phyloP scores from a whole-genome alignment of 2,329 filamentous ascomycete genomes.

The Immersiporthe knoxdaviesiana region DNA sequence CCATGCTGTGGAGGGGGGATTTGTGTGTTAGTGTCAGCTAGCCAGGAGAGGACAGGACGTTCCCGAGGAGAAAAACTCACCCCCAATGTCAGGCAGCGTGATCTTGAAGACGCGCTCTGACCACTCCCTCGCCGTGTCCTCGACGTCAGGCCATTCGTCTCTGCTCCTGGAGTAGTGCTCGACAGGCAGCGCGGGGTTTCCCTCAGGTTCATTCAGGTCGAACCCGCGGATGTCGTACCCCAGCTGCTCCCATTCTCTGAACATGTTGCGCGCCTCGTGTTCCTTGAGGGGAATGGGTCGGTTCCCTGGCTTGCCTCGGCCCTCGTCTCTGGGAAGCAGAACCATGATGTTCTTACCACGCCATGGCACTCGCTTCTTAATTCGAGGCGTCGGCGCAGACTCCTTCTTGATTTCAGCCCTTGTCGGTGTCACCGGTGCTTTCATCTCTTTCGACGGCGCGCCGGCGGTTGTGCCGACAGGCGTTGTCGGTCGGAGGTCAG shows the following conservation, averaged over 20 bases:
- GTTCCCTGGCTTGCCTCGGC: conserved; percentile 61
- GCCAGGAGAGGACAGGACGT: not conserved
- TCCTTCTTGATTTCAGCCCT: conserved; percentile 42
- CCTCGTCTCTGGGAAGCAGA: conserved; percentile 68
- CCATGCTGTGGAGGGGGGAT: conserved; percentile 49
- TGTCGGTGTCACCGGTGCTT: conserved; percentile 34
- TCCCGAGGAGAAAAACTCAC: conserved; percentile 40
- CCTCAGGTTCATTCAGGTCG: conserved; percentile 59
- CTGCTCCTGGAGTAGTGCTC: conserved; percentile 64
- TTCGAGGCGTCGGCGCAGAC: conserved; percentile 53
- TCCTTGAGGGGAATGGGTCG: conserved; percentile 57
- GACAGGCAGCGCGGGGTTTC: conserved; percentile 41
- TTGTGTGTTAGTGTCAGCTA: conserved; percentile 29
- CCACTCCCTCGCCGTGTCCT: conserved; percentile 62
- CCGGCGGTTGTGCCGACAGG: conserved; percentile 19
- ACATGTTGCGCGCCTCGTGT: conserved; percentile 62
- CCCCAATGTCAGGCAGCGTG: conserved; percentile 70
- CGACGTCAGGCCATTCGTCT: conserved; percentile 66
- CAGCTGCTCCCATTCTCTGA: conserved; percentile 67
- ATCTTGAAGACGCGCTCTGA: conserved; percentile 60
- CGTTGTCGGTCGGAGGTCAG: conserved; percentile 21
- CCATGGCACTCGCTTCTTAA: conserved; percentile 75
- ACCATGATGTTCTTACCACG: conserved; percentile 76
- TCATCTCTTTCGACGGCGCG: conserved; percentile 13
- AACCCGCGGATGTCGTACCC: conserved; percentile 73